Percentiles rank a stretch among this genome's conserved stretches.
These are phyloP conservation scores for Phytophthora boehmeriae DNA, from an alignment of 352 stramenopile genomes.

Conservation along the genomic window DNA sequence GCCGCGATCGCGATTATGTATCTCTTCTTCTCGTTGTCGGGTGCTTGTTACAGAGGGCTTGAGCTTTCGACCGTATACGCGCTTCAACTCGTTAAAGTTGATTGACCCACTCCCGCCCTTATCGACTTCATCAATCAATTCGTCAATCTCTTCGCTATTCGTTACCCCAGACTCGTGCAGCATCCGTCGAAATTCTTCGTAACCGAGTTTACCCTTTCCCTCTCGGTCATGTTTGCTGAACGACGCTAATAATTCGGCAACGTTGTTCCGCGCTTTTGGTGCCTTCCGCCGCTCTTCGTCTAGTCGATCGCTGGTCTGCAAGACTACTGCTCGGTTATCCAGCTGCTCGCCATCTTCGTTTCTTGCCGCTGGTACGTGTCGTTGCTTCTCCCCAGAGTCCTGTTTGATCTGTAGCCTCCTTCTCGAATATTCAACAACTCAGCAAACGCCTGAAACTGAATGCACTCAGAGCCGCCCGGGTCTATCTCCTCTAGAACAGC, in stretches of 20 bases:
- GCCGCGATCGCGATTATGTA: background rate
- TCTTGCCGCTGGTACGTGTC: background rate
- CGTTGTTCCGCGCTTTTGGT: background rate
- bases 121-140: conserved; percentile 48
- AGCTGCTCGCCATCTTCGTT: conserved; percentile 8
- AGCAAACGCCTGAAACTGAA: conserved; percentile 55
- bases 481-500: conserved; percentile 49
- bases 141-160: conserved; percentile 39
- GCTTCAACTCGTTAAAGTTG: conserved; percentile 49
- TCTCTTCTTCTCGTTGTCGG: background rate
- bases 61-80: conserved; percentile 36
- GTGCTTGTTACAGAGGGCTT: conserved; percentile 24
- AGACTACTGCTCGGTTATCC: background rate
- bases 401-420: background rate
- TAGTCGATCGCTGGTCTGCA: conserved; percentile 3
- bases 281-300: conserved; percentile 3
- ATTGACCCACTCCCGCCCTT: conserved; percentile 43
- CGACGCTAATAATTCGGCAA: conserved; percentile 15
- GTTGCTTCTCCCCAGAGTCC: conserved; percentile 6
- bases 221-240: conserved; percentile 55
- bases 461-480: conserved; percentile 42
- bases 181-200: conserved; percentile 56
- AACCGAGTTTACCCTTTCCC: conserved; percentile 45
- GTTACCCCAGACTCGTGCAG: conserved; percentile 59
- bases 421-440: conserved; percentile 26